A percentile compares a stretch with the other conserved stretches of the same genome.
phyloP scores from a whole-genome alignment of 345 rosid species.

The Punica granatum region DNA sequence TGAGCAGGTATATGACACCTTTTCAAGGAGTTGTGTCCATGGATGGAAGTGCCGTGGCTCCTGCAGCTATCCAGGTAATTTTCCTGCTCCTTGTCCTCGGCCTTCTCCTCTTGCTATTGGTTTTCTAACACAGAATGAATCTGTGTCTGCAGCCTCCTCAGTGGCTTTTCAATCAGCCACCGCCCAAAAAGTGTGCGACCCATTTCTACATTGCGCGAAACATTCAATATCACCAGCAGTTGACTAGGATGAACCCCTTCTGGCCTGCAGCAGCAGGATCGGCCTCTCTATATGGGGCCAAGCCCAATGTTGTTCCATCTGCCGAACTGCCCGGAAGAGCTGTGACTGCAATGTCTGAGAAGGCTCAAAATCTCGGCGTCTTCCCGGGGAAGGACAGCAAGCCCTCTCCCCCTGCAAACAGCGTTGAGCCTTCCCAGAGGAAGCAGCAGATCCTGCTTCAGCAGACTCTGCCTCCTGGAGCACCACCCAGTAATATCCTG shows the following conservation, averaged over 20 bases:
- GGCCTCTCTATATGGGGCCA: slow-evolving; percentile 65
- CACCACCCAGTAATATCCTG: slow-evolving; percentile 63
- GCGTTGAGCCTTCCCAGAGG: slow-evolving; percentile 57
- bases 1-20: slow-evolving; percentile 81
- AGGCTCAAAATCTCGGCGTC: slow-evolving; percentile 38
- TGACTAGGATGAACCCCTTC: slow-evolving; percentile 72
- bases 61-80: slow-evolving; percentile 77
- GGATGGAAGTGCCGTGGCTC: slow-evolving; percentile 59
- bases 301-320: slow-evolving; percentile 66
- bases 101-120: not conserved
- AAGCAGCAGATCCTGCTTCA: slow-evolving; percentile 73
- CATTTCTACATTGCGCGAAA: slow-evolving; percentile 89
- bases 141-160: slow-evolving; percentile 61
- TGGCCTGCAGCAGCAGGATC: slow-evolving; percentile 88
- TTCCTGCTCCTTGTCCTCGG: not conserved
- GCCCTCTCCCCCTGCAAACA: slow-evolving; percentile 42
- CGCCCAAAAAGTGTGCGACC: slow-evolving; percentile 90
- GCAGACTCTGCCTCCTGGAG: slow-evolving; percentile 75
- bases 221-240: slow-evolving; percentile 66
- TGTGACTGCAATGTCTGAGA: slow-evolving; percentile 48
- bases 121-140: not conserved
- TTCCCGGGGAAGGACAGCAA: slow-evolving; percentile 41
- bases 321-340: slow-evolving; percentile 64
- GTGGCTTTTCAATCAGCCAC: slow-evolving; percentile 61
- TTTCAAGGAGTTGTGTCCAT: slow-evolving; percentile 80